Evolutionary conservation across 345 rosid genomes (phyloP), one percentile per base, ranked within the genome.

Genomic region (Citrus australasica): DNA sequence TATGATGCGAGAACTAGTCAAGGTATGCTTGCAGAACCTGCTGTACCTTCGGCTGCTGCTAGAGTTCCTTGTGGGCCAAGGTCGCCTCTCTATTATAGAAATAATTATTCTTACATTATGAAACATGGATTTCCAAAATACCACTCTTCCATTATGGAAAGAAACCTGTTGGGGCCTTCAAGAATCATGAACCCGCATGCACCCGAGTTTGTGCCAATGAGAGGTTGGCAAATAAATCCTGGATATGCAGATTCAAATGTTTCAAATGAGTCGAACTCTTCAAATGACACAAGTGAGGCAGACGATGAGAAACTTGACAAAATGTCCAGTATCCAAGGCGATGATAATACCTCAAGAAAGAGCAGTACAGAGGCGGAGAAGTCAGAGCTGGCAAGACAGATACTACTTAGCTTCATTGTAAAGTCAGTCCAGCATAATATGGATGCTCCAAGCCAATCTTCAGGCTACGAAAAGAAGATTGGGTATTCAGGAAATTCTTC

Each of bases 371-470:
- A 83, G 79, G 72, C 88, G 4, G 87, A 90, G 76, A 90, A 91
- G 82, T 76, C 84, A 35, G 96, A 91, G 82, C 85, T 90, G 27
- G 94, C 93, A 11, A 89, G 90, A 83, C 93, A 91, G 88, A 87
- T 91, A 73, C 84, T 91, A 71, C 92, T 89, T 73, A 87, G 94
- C 83, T 87, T 93, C 82, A 88, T 89, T 60, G 93, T 89, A 69
- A 88, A 87, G 68, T 92, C 98, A 42, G 90, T 85, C 21, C 86
- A 85, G 81, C 75, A 87, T 60, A 89, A 88, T 75, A 79, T 69
- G 28, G 90, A 81, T 62, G 62, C 85, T 38, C 58, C 76, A 66
- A 86, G 55, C 32, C 85, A 73, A 53, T 35, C 88, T 38, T 40
- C 73, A 48, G 73, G 28, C 19, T 71, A 51, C 14, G 83, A 78